Evolutionary conservation across 345 rosid genomes (phyloP).

Genomic region (Lepidium africanum): DNA sequence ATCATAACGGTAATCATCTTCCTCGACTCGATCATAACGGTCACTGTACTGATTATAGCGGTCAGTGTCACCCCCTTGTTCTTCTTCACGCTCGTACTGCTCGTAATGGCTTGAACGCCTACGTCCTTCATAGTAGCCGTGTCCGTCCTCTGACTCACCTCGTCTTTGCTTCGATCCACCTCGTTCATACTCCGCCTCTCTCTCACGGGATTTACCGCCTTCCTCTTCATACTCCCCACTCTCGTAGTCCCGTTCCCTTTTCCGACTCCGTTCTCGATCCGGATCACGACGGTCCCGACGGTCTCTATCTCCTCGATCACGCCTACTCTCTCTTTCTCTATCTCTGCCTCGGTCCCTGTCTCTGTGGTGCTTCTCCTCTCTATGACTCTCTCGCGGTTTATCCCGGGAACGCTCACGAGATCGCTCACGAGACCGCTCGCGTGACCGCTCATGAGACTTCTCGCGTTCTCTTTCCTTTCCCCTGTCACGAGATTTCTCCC

Average conservation of each 20-base stretch:
- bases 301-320: slow-evolving; percentile 41
- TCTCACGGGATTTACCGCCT: slow-evolving; percentile 56
- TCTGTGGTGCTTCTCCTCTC: slow-evolving; percentile 77
- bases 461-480: slow-evolving; percentile 33
- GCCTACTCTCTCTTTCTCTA: slow-evolving; percentile 43
- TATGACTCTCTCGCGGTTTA: slow-evolving; percentile 73
- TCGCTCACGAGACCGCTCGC: slow-evolving; percentile 63
- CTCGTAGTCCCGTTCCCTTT: slow-evolving; percentile 45
- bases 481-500: slow-evolving; percentile 66
- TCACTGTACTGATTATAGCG: slow-evolving; percentile 64
- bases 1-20: slow-evolving; percentile 51
- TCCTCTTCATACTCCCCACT: slow-evolving; percentile 42
- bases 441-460: slow-evolving; percentile 49
- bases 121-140: slow-evolving; percentile 40
- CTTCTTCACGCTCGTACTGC: slow-evolving; percentile 46
- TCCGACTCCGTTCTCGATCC: slow-evolving; percentile 33
- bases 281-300: slow-evolving; percentile 49
- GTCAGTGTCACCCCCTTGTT: slow-evolving; percentile 40
- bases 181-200: slow-evolving; percentile 53
- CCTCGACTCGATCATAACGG: slow-evolving; percentile 54
- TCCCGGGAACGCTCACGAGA: slow-evolving; percentile 79
- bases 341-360: slow-evolving; percentile 74
- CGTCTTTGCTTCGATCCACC: slow-evolving; percentile 52
- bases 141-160: slow-evolving; percentile 47
- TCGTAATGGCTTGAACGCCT: slow-evolving; percentile 39